Conservation (phyloP, 768 basidiomycete species). For the Inosperma sp. region DNA sequence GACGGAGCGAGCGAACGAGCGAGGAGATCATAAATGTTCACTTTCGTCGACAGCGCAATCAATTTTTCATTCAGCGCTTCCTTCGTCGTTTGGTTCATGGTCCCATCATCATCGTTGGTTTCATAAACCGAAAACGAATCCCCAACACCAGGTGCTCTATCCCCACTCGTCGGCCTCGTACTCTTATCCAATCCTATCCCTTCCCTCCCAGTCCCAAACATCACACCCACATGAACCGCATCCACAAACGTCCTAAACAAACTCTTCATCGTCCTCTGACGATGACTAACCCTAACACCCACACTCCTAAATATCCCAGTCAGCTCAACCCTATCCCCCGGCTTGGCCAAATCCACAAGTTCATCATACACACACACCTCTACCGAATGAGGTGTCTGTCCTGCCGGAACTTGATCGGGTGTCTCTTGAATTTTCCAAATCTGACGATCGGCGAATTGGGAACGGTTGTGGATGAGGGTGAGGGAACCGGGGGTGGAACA, state of each 20-base stretch:
- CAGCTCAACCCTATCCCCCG: conserved; percentile 87
- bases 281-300: conserved; percentile 91
- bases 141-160: conserved; percentile 64
- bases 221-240: conserved; percentile 79
- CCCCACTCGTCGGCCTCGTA: conserved; percentile 67
- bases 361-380: conserved; percentile 98
- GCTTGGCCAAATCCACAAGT: conserved; percentile 93
- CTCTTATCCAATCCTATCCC: conserved; percentile 72
- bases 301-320: conserved; percentile 94
- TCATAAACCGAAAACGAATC: neutral
- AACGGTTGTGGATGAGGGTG: conserved; percentile 95
- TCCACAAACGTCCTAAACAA: conserved; percentile 98
- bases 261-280: conserved; percentile 87
- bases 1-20: conserved; percentile 85
- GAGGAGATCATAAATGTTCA: conserved; percentile 84
- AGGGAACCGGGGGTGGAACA: conserved; percentile 86
- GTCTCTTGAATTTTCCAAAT: conserved; percentile 96
- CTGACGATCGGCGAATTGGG: conserved; percentile 93
- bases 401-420: conserved; percentile 92
- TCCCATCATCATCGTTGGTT: conserved; percentile 55
- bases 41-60: conserved; percentile 61
- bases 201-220: conserved; percentile 34
- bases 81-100: conserved; percentile 29
- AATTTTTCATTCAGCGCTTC: conserved; percentile 69
- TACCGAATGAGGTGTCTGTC: conserved; percentile 97